Base-by-base conservation (phyloP, 2,329 filamentous ascomycete genomes). In the Sclerotiophoma versabilis region DNA sequence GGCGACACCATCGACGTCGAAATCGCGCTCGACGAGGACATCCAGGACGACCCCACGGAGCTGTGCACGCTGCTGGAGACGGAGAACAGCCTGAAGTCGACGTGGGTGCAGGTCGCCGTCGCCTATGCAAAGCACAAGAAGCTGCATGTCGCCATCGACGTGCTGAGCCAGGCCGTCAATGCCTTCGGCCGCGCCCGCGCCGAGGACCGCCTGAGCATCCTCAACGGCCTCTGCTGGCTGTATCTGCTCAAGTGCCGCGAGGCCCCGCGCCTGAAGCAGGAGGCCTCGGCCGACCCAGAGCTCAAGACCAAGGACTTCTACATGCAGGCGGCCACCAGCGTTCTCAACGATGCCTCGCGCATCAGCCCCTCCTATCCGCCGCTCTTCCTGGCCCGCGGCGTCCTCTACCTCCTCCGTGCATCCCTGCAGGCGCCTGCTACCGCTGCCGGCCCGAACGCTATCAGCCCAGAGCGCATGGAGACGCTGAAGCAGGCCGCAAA, bases 81-180 rank as follows among this genome's bases (percentile, higher is more conserved):
- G 70, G 96, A 99, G 76, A 87, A 89, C 69, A 93, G 92, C 14
- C 89, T 91, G 30, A 92, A 93, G 68, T 91, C 88, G 46, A 96
- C 96, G 65, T 99, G 96, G 96, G 93, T 99, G 82, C 93, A 92
- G n/a, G 95, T 98, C 63, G 91, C 96, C 34, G 83, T 98, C 54
- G 93, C 93, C 41, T 99, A 99, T 72, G 93, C 95, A 33, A 99
- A 98, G 79, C 92, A 96, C 78, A 88, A 89, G 71, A 96, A 96
- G 78, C 86, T 95, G 58, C 93, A 97, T 71, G 90, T 95, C 78
- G 87, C 86, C 45, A 84, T 89, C 57, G 86, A 88, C 58, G 86
- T 89, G 49, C 76, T 89, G 63, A 86, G 87, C 43, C 89, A 91
- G 68, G 92, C 91, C 42, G 81, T 91, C 64, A 83, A 84, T 57